Evolutionary conservation across 495 filamentous ascomycete species (phyloP), one percentile per base, ranked within the genome.

Genomic region (Platismatia glauca): DNA sequence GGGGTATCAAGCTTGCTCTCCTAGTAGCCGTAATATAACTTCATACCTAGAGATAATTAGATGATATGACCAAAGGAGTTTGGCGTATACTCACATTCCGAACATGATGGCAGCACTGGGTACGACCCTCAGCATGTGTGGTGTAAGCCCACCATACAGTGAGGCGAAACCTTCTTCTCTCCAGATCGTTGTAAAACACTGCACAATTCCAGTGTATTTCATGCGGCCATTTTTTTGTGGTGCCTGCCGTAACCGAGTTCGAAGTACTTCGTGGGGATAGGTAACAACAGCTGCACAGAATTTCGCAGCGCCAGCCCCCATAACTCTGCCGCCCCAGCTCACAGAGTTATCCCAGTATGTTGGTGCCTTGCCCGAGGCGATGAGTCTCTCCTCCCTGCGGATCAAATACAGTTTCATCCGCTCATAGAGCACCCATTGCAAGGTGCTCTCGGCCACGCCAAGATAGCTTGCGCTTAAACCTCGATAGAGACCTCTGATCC

Each of bases 101-200:
- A 95, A 95, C 90, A 92, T 95, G 68, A 96, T 94, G 57, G 88
- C 90, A 20, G 91, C 91, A 62, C 88, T 92, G 4, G 91, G 91
- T 15, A 96, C 91, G 22, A 75, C 73, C 39, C 82, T 74, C 35
- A 85, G 67, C 72, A 84, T 74, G 66, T 85, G 82, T 46, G 82
- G 81, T 15, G 81, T 82, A 59, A 85, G 70, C 2, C 82, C 82
- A 7, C 82, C 82, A 64, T 85, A 84, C 60, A 85, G 64, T 7
- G 75, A 80, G 9, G 70, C 75, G 73, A 83, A 72, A 15, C 82
- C 81, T 69, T 84, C 82, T 61, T 85, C 81, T 64, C 75, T 78
- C 67, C 72, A 78, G 33, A 84, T 78, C 20, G 76, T 76, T 55
- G 70, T 70, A 69, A 84, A 82, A 67, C 82, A 84, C 62, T 82